Base-by-base conservation (phyloP, 2,329 filamentous ascomycete species). In the Botrytis tulipae region DNA sequence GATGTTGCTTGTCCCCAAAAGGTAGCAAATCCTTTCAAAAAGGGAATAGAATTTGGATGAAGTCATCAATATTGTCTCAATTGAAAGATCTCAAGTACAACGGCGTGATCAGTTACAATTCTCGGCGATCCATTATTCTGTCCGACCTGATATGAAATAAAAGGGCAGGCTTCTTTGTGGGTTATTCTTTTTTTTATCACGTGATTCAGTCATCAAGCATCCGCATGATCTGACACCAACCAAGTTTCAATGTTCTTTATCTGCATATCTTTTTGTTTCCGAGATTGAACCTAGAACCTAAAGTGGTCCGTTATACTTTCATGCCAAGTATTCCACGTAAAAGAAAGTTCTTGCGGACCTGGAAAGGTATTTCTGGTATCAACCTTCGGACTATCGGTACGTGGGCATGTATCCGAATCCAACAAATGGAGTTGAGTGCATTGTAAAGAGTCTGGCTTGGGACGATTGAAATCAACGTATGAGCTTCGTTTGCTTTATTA, bases 241-340 rank as follows among this genome's bases (percentile, higher is more conserved):
- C 32, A 37, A 29, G 22, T 35, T 67, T 18, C 32, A 29, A 54
- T 54, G 6, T 67, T 68, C 65, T 68, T 54, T 68, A 25, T 68
- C 65, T 40, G 16, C 65, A 54, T 29, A 9, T 32, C 12, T 40
- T 40, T 54, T 54, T 68, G 46, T 57, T 32, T 40, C 65, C 48
- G 25, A 68, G 29, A 10, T 42, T 42, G 22, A 54, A 68, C 65
- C 65, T 42, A 68, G 22, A 54, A 68, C 65, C 65, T 42, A 68
- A 57, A 68, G 12, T 40, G 6, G 2, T 51, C 63, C 32, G 32
- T 40, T 67, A n/a, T 54, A 51, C 12, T n/a, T 67, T 54, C 46
- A 54, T 40, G 65, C 65, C 65, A 67, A 68, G 65, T 29, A 16
- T 8, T 51, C 44, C 44, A 67, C 46, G 63, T 51, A 51, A 32